Conservation (phyloP, 129 eudicot genomes). For the Flaveria bidentis region DNA sequence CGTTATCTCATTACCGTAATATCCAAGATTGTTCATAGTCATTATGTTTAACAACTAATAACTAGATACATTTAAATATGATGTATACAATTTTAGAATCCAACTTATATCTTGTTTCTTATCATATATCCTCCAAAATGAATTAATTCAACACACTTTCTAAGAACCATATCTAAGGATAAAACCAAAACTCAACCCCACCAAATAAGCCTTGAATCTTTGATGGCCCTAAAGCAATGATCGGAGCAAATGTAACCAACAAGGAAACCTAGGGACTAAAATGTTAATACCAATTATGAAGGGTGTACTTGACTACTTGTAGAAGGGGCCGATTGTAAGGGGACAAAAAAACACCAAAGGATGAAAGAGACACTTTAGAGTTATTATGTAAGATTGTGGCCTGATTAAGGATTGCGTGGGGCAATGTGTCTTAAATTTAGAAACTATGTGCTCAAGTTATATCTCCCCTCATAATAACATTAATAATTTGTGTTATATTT, state of each 20-base stretch:
- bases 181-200: conserved; percentile 15
- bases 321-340: not conserved
- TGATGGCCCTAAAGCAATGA: not conserved
- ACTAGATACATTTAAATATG: not conserved
- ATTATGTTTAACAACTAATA: not conserved
- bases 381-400: conserved; percentile 31
- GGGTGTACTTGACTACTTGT: conserved; percentile 20
- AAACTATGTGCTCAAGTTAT: conserved; percentile 1
- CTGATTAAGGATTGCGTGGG: conserved; percentile 37
- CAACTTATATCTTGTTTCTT: not conserved
- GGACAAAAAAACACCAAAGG: conserved; percentile 40
- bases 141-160: not conserved
- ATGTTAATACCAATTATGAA: conserved; percentile 23
- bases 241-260: not conserved
- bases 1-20: too few relatives aligned
- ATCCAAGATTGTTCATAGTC: too few relatives aligned
- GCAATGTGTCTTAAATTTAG: conserved; percentile 27
- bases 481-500: not conserved
- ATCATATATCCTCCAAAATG: not conserved
- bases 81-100: not conserved
- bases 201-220: not conserved
- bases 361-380: conserved; percentile 35
- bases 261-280: conserved; percentile 24
- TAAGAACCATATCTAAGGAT: conserved; percentile 25
- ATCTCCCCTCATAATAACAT: not conserved